A percentile compares a stretch with the other conserved stretches of the same genome.
Conservation (phyloP, 768 basidiomycete species). For the Termitomyces sp. region DNA sequence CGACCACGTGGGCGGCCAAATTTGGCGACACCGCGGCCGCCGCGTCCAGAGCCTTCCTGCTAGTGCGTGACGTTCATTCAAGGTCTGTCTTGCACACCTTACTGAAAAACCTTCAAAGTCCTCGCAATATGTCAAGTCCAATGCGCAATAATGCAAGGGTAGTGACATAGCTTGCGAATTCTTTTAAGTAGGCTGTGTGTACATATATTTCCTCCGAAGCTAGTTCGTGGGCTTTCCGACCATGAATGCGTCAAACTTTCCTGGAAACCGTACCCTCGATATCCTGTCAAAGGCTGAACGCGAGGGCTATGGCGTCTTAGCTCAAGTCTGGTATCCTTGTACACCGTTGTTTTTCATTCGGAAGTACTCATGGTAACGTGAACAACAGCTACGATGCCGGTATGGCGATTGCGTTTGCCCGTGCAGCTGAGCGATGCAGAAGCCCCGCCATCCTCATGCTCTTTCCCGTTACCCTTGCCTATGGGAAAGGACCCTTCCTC, state of each 20-base stretch:
- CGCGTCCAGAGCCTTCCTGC: no score
- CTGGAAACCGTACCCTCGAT: constrained; percentile 32
- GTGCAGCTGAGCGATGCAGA: constrained; percentile 39
- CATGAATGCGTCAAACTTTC: neutral
- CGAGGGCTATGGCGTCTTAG: constrained; percentile 38
- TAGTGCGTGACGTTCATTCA: no score
- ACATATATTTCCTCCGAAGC: no score
- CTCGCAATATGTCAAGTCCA: no score
- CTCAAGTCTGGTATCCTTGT: constrained; percentile 31
- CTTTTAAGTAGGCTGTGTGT: neutral
- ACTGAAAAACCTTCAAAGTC: no score
- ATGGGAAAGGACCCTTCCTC: constrained; percentile 41
- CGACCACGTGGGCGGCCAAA: no score
- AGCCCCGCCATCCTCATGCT: constrained; percentile 42
- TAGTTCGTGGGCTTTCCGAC: neutral
- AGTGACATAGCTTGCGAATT: constrained; percentile 5
- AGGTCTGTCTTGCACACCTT: no score
- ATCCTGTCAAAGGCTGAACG: constrained; percentile 36
- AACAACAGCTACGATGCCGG: constrained; percentile 37
- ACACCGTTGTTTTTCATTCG: neutral
- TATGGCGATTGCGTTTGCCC: constrained; percentile 38
- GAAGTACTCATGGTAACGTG: neutral
- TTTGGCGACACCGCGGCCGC: no score
- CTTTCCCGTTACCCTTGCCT: constrained; percentile 40
- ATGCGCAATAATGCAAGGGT: no score